phyloP scores from a whole-genome alignment of 179 eudicot genomes.

The Dionaea muscipula region DNA sequence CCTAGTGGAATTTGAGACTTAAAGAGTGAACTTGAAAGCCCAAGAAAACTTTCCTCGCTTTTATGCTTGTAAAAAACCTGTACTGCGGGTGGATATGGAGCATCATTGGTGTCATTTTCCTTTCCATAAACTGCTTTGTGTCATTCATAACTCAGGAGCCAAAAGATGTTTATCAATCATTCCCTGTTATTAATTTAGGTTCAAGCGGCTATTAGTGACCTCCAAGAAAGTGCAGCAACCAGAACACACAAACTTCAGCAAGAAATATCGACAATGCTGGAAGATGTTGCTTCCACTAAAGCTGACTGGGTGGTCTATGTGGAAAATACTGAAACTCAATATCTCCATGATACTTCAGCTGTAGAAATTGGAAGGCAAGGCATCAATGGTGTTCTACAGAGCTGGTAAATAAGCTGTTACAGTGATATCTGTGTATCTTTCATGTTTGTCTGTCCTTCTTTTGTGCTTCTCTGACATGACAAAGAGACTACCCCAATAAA shows the following conservation, averaged over 20 bases:
- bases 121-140: too few species aligned
- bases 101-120: too few species aligned
- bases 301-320: slow-evolving; percentile 59
- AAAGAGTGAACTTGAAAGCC: too few species aligned
- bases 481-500: background rate
- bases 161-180: too few species aligned
- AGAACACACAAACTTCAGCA: slow-evolving; percentile 52
- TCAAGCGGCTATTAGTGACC: slow-evolving; percentile 50
- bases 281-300: slow-evolving; percentile 44
- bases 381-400: slow-evolving; percentile 49
- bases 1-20: too few species aligned
- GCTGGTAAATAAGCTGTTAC: slow-evolving; percentile 34
- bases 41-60: too few species aligned
- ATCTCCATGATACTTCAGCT: slow-evolving; percentile 58
- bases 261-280: slow-evolving; percentile 71
- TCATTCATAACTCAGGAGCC: too few species aligned
- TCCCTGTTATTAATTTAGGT: too few species aligned
- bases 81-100: too few species aligned
- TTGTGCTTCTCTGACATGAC: background rate
- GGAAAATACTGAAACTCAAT: slow-evolving; percentile 50
- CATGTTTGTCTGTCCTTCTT: too few species aligned
- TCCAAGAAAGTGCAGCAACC: slow-evolving; percentile 54
- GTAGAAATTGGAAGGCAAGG: slow-evolving; percentile 65
- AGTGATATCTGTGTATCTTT: background rate
- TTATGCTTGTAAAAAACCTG: too few species aligned